Evolutionary conservation across 495 filamentous ascomycete species (phyloP).

Genomic region (Hypoxylon crocopeplum): DNA sequence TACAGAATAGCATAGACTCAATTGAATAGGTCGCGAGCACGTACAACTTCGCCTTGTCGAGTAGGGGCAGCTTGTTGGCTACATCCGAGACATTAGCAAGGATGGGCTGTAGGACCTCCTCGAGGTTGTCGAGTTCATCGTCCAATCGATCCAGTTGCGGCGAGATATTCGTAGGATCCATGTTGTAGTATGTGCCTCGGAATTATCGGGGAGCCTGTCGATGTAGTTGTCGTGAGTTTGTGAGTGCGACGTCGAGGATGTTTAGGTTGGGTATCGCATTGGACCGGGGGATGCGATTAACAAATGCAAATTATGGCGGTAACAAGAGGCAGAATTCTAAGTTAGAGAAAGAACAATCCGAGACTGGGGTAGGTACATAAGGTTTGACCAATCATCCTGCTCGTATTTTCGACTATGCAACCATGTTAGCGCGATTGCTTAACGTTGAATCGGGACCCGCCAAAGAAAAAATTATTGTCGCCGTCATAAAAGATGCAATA

Average conservation of each 20-base stretch:
- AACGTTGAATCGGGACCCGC: background rate
- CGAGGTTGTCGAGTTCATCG: slow-evolving; percentile 76
- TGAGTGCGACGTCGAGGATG: too few species aligned
- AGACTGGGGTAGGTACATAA: background rate
- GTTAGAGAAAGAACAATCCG: slow-evolving; percentile 7
- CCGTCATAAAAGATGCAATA: slow-evolving; percentile 32
- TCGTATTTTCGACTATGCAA: background rate
- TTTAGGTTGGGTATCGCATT: too few species aligned
- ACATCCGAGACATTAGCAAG: slow-evolving; percentile 66
- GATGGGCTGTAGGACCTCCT: slow-evolving; percentile 74
- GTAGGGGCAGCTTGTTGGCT: slow-evolving; percentile 79
- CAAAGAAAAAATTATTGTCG: slow-evolving; percentile 26
- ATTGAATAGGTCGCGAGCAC: slow-evolving; percentile 84
- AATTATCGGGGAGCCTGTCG: too few species aligned
- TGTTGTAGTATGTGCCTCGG: slow-evolving; percentile 3
- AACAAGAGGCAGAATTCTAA: slow-evolving; percentile 19
- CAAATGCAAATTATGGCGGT: slow-evolving; percentile 34
- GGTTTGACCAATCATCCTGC: slow-evolving; percentile 8
- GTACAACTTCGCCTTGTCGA: slow-evolving; percentile 94
- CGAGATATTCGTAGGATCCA: slow-evolving; percentile 53
- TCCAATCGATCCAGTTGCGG: slow-evolving; percentile 74
- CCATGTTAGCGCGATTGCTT: slow-evolving; percentile 7
- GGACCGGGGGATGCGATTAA: too few species aligned
- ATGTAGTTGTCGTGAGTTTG: too few species aligned
- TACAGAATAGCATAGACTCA: slow-evolving; percentile 92